Evolutionary conservation across 805 yeast species (phyloP).

Genomic region (Saccharomycopsis babjevae): DNA sequence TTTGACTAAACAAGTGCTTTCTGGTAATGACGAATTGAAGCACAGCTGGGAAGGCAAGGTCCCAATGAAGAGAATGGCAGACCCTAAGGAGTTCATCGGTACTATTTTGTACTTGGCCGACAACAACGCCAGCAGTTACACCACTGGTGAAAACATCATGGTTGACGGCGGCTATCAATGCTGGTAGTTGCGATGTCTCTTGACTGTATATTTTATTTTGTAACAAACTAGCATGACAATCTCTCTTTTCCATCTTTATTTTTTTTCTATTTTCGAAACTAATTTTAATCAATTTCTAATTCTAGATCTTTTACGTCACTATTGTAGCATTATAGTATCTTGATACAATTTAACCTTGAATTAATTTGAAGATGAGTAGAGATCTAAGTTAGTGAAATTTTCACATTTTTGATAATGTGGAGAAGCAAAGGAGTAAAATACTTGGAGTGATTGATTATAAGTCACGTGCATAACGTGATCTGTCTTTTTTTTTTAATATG

Average conservation of each 20-base stretch:
- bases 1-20: slow-evolving; percentile 48
- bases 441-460: no score
- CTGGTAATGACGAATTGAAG: slow-evolving; percentile 34
- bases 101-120: slow-evolving; percentile 52
- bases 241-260: background rate
- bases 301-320: no score
- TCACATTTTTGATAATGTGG: no score
- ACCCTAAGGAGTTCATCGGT: slow-evolving; percentile 60
- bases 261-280: background rate
- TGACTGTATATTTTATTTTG: background rate
- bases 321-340: no score
- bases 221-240: background rate
- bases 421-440: no score
- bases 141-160: slow-evolving; percentile 57
- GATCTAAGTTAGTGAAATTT: no score
- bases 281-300: no score
- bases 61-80: slow-evolving; percentile 61
- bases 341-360: no score
- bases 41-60: slow-evolving; percentile 53
- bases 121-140: slow-evolving; percentile 43
- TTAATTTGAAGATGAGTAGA: no score
- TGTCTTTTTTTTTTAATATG: no score
- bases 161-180: slow-evolving; percentile 56
- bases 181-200: slow-evolving; percentile 26
- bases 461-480: background rate